Base-by-base conservation (phyloP, 2,329 filamentous ascomycete genomes). In the Triangularia setosa region DNA sequence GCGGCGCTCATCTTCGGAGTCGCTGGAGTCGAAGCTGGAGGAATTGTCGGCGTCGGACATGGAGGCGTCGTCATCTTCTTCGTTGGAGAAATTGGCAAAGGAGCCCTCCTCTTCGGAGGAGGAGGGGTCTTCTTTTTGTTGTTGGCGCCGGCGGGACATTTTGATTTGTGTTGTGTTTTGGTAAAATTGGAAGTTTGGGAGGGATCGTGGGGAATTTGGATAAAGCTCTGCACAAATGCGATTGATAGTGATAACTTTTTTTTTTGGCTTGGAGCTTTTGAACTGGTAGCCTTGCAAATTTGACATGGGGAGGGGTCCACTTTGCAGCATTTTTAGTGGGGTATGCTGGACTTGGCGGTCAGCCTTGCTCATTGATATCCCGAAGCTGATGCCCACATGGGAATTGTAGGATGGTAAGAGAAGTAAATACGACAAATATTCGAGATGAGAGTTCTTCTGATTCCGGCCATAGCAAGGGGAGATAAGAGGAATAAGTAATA, bases 41-140 rank as follows among this genome's bases (percentile, higher is more conserved):
- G 68, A 66, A 58, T 67, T 65, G 14, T 64, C 61, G 61, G 27
- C 52, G 25, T 62, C 61, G 14, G 65, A 67, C 54, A 57, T 44
- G 23, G 63, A 67, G n/a, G 61, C 65, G 8, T 67, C 67, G n/a
- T 72, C 33, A 12, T 35, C 14, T 35, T 40, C 69, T 11, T 72
- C 69, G 53, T 67, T 65, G 30, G 68, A 71, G 52, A 74, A 73
- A 16, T 62, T 61, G 54, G 60, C 67, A 54, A 71, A 71, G 7
- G 70, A 71, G 14, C 69, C 67, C 57, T 73, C 72, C 40, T 74
- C 71, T 1, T 70, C 71, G 55, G 66, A 69, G 11, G 68, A 66
- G 11, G 65, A 65, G 52, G 65, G 61, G 40, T 69, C 58, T 57
- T 68, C 65, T 64, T 69, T 63, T 54, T 61, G 61, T 52, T 63